Conservation (phyloP, 2,329 filamentous ascomycete genomes). For the Phaeomoniella chlamydospora region DNA sequence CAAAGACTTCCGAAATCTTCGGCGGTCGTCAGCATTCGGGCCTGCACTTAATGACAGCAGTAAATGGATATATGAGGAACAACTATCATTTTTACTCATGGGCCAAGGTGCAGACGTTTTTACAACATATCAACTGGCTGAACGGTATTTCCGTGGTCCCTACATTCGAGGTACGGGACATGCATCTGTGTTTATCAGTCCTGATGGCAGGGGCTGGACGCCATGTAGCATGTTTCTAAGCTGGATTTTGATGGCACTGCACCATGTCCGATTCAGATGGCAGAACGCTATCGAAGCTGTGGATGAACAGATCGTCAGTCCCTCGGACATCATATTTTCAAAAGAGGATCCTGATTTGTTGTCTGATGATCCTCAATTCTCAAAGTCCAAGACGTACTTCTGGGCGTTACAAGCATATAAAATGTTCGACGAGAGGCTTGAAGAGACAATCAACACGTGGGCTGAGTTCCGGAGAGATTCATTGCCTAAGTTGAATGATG, state of each 20-base stretch:
- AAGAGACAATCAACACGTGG: conserved; percentile 1
- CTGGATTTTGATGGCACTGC: conserved; percentile 1
- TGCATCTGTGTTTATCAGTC: not conserved
- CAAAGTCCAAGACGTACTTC: conserved; percentile 1
- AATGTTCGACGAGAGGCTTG: not conserved
- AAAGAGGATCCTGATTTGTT: not conserved
- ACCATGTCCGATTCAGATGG: conserved; percentile 1
- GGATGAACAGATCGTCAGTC: not conserved
- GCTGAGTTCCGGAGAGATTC: not conserved
- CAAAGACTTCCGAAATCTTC: not conserved
- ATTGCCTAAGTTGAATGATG: conserved; percentile 1
- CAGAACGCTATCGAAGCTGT: conserved; percentile 1
- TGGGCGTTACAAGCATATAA: conserved; percentile 1
- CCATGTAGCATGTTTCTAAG: conserved; percentile 1
- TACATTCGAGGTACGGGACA: not conserved
- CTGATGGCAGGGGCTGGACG: not conserved
- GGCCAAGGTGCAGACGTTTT: conserved; percentile 1
- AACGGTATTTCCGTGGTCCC: not conserved
- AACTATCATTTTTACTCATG: conserved; percentile 1
- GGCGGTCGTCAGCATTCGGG: not conserved
- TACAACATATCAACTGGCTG: conserved; percentile 1
- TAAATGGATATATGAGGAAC: conserved; percentile 1
- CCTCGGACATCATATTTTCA: not conserved
- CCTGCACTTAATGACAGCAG: not conserved
- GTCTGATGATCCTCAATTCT: conserved; percentile 1